phyloP scores from a whole-genome alignment of 345 rosid genomes.

The Hibiscus tridactylites region DNA sequence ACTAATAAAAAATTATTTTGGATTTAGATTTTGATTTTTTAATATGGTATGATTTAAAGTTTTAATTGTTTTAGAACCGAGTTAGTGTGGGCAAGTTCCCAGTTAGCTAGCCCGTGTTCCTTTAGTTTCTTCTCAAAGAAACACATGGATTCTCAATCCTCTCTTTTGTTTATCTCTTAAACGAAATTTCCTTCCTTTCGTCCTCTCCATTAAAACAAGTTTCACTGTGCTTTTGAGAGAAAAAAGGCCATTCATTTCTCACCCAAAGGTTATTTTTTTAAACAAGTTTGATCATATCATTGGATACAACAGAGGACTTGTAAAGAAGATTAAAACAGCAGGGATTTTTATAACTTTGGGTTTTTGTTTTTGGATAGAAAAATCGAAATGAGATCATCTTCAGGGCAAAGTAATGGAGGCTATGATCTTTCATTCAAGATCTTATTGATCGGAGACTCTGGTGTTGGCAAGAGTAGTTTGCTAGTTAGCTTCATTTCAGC shows the following conservation, averaged over 20 bases:
- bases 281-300: slow-evolving; percentile 9
- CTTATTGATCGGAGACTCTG: slow-evolving; percentile 94
- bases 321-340: not conserved
- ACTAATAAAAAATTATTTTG: no score
- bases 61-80: no score
- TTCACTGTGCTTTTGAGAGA: slow-evolving; percentile 21
- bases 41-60: no score
- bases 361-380: slow-evolving; percentile 7
- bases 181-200: slow-evolving; percentile 1
- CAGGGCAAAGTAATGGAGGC: slow-evolving; percentile 49
- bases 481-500: slow-evolving; percentile 87
- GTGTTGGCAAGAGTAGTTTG: slow-evolving; percentile 93
- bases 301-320: slow-evolving; percentile 16
- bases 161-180: not conserved
- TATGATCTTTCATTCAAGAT: slow-evolving; percentile 91
- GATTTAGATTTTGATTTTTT: no score
- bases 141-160: not conserved
- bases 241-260: not conserved
- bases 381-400: slow-evolving; percentile 66
- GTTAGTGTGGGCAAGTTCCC: not conserved
- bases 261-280: not conserved
- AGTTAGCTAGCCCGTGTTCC: not conserved
- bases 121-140: not conserved
- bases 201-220: not conserved
- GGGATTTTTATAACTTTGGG: not conserved